Percentiles rank a stretch among this genome's conserved stretches.
Evolutionary conservation across 306 rosid genomes (phyloP).

Genomic region (Hippophae tibetana): DNA sequence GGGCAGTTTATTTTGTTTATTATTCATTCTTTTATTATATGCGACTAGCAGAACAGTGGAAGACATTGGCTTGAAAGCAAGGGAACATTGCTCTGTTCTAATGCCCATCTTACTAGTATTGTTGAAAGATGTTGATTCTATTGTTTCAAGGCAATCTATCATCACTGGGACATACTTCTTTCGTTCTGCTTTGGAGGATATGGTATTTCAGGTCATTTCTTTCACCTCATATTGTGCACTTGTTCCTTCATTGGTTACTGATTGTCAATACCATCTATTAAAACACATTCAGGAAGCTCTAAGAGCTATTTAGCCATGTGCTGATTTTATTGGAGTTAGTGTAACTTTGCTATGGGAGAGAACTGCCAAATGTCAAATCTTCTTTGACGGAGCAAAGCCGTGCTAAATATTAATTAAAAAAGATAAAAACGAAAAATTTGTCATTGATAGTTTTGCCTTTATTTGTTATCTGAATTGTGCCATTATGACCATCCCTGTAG

Average conservation of each 20-base stretch:
- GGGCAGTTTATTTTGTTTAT: not conserved
- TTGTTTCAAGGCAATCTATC: constrained; percentile 58
- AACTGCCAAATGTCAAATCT: too few species aligned
- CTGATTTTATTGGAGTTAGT: too few species aligned
- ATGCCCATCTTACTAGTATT: constrained; percentile 51
- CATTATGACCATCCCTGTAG: too few species aligned
- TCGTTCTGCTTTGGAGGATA: constrained; percentile 51
- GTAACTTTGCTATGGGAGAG: too few species aligned
- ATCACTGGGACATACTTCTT: constrained; percentile 58
- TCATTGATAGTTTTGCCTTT: too few species aligned
- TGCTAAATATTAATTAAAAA: too few species aligned
- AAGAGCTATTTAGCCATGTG: too few species aligned
- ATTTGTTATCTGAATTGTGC: too few species aligned
- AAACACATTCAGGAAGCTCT: too few species aligned
- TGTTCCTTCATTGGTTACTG: not conserved
- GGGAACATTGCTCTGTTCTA: constrained; percentile 51
- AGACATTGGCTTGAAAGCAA: constrained; percentile 69
- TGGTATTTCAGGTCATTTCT: constrained; percentile 66
- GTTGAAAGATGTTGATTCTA: constrained; percentile 47
- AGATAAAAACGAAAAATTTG: too few species aligned
- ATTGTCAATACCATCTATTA: too few species aligned
- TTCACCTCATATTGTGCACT: not conserved
- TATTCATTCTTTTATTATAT: constrained; percentile 1
- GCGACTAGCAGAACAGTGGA: constrained; percentile 59
- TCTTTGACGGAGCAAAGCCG: too few species aligned